Evolutionary conservation across 345 rosid species (phyloP).

Genomic region (Dipteronia dyeriana): DNA sequence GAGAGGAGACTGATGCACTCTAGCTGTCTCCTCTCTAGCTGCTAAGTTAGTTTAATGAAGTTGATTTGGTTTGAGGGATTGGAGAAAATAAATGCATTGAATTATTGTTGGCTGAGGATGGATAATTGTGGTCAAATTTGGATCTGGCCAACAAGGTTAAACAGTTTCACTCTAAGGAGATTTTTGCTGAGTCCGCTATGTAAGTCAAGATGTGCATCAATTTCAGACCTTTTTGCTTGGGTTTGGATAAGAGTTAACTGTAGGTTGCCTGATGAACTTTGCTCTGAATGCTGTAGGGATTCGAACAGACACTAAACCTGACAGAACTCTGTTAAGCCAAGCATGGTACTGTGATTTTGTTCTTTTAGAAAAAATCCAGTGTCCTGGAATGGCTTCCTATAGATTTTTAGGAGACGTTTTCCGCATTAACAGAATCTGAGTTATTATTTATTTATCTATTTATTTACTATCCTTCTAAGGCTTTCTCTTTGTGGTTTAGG

Average conservation of each 20-base stretch:
- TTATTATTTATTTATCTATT: no score
- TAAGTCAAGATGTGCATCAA: not conserved
- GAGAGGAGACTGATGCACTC: not conserved
- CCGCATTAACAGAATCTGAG: not conserved
- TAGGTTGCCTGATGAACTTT: not conserved
- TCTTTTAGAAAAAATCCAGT: not conserved
- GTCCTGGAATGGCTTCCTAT: not conserved
- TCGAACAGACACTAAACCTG: not conserved
- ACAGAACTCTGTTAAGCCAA: not conserved
- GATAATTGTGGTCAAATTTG: not conserved
- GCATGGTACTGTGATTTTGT: not conserved
- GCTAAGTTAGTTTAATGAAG: not conserved
- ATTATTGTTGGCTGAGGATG: not conserved
- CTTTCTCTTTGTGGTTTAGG: not conserved
- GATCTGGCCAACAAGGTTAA: constrained; percentile 3
- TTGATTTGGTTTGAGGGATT: constrained; percentile 1
- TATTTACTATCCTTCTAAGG: not conserved
- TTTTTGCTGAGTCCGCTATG: not conserved
- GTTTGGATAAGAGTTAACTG: not conserved
- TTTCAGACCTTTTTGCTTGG: not conserved
- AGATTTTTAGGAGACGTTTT: not conserved
- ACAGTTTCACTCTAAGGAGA: not conserved
- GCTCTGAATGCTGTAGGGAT: not conserved
- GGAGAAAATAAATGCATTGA: not conserved
- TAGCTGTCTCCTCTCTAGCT: not conserved